Conservation (phyloP, 2,329 filamentous ascomycete species). For the Pyrenophora graminea region DNA sequence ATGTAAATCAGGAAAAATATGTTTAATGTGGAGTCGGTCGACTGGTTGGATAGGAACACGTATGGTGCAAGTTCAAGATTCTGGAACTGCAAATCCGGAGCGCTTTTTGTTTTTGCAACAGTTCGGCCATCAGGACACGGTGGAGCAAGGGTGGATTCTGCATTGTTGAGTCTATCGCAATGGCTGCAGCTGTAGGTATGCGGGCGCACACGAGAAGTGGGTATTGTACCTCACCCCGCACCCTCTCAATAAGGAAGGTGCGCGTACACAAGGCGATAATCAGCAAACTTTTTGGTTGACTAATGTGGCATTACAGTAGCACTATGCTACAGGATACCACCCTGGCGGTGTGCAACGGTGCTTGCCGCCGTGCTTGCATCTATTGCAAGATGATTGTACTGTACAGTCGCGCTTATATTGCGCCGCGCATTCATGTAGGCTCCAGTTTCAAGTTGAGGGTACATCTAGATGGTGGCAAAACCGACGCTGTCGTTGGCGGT, state of each 20-base stretch:
- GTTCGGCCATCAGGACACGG: neutral
- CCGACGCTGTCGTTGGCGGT: neutral
- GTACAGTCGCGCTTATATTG: constrained; percentile 24
- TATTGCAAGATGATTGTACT: constrained; percentile 23
- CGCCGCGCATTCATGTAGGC: neutral
- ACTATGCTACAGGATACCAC: constrained; percentile 22
- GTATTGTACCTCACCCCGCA: constrained; percentile 5
- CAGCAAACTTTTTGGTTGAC: constrained; percentile 14
- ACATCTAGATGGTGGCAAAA: neutral
- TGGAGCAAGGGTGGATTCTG: neutral
- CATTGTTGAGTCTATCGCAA: constrained; percentile 7
- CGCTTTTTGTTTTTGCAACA: constrained; percentile 3
- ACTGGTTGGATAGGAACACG: neutral
- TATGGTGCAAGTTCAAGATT: constrained; percentile 1
- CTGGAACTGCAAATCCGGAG: neutral
- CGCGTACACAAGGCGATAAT: constrained; percentile 12
- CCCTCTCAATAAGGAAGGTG: constrained; percentile 26
- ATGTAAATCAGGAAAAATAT: constrained; percentile 3
- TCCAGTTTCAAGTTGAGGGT: neutral
- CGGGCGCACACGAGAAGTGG: constrained; percentile 15
- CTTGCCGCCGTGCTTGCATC: constrained; percentile 23
- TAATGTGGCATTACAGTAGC: constrained; percentile 17
- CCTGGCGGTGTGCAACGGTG: constrained; percentile 19
- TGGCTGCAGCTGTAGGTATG: neutral
- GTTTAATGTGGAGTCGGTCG: constrained; percentile 2